These are phyloP conservation scores for Leptographium galeiforme DNA, from an alignment of 2,329 filamentous ascomycete genomes.

Conservation along the genomic window DNA sequence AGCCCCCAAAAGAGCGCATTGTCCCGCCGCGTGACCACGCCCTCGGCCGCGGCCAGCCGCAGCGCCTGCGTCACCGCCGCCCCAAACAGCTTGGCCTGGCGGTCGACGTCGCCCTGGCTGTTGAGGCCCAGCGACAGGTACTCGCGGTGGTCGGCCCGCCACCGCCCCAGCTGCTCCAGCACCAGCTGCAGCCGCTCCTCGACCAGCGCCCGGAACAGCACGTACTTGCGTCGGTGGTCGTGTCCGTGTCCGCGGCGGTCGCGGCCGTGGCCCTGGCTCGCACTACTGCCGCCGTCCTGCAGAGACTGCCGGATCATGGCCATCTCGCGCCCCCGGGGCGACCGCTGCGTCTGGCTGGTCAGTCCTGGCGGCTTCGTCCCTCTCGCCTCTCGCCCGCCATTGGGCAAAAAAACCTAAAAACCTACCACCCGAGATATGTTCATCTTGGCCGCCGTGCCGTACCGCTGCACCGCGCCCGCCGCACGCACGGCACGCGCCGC, in stretches of 20 bases:
- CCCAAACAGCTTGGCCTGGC: slow-evolving; percentile 32
- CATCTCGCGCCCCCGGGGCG: background rate
- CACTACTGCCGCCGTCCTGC: background rate
- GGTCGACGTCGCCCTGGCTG: slow-evolving; percentile 27
- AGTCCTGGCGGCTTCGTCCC: no score
- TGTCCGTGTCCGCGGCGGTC: background rate
- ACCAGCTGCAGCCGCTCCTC: slow-evolving; percentile 21
- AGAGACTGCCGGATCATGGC: background rate
- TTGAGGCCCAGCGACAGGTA: slow-evolving; percentile 22
- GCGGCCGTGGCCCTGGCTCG: background rate
- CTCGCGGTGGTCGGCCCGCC: slow-evolving; percentile 13
- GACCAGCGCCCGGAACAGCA: slow-evolving; percentile 15
- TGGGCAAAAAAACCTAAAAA: no score
- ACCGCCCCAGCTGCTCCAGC: slow-evolving; percentile 17
- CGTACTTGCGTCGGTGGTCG: slow-evolving; percentile 11
- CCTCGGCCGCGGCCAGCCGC: slow-evolving; percentile 24
- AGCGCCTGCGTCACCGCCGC: slow-evolving; percentile 31
- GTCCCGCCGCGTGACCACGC: slow-evolving; percentile 22
- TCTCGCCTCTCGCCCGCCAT: no score
- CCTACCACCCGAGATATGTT: background rate
- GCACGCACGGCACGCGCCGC: background rate
- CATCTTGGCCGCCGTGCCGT: background rate
- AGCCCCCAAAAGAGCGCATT: slow-evolving; percentile 46
- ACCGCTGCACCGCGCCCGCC: background rate
- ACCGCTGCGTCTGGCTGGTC: background rate